Evolutionary conservation across 805 yeast species (phyloP).

Genomic region (Myxozyma sirexii): DNA sequence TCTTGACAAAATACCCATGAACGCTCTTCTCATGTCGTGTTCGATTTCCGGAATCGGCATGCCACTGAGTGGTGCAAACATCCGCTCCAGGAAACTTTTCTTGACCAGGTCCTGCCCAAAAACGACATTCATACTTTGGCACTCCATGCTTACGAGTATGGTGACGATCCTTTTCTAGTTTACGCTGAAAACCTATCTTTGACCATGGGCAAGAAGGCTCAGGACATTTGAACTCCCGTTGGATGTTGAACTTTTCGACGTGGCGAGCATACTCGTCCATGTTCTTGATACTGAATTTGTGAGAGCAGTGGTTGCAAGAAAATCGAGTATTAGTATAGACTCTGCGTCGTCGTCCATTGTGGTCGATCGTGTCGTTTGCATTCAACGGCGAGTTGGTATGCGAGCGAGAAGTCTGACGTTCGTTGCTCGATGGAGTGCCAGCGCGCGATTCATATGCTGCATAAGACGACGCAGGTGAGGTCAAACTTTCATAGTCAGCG

Average conservation of each 20-base stretch:
- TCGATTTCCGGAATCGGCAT: constrained; percentile 40
- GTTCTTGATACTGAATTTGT: constrained; percentile 16
- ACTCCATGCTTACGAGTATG: constrained; percentile 38
- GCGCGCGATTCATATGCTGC: not conserved
- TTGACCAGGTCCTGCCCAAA: constrained; percentile 36
- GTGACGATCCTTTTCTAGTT: constrained; percentile 39
- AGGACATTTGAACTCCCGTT: constrained; percentile 38
- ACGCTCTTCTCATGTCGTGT: constrained; percentile 38
- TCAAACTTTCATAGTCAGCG: too few species aligned
- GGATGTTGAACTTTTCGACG: constrained; percentile 22
- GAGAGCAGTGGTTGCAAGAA: constrained; percentile 29
- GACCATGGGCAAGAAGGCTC: constrained; percentile 38
- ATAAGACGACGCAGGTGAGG: not conserved
- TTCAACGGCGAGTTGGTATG: not conserved
- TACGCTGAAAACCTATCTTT: constrained; percentile 38
- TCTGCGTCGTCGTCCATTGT: constrained; percentile 30
- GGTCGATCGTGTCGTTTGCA: constrained; percentile 13
- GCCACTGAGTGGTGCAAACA: constrained; percentile 39
- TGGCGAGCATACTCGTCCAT: constrained; percentile 22
- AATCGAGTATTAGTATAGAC: constrained; percentile 24
- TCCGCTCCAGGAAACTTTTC: constrained; percentile 37
- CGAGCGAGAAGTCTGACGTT: not conserved
- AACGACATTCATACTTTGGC: constrained; percentile 39
- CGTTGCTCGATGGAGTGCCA: not conserved
- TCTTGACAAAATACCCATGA: constrained; percentile 33